Base-by-base conservation (phyloP, 768 basidiomycete genomes). In the Termitomyces sp. region DNA sequence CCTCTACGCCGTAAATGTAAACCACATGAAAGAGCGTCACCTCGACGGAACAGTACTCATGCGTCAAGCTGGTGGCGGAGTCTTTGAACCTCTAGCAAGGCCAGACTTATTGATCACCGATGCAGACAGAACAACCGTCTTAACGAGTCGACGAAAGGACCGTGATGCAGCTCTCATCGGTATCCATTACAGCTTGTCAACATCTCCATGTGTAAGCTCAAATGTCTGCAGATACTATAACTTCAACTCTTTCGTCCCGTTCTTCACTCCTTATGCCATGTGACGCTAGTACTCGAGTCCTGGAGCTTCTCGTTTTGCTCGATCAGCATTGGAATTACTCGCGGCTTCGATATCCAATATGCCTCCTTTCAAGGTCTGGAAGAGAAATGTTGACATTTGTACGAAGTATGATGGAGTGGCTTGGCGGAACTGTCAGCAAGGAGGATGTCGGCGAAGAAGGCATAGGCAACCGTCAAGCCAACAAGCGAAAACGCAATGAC, bases 251-350 rank as follows among this genome's bases (percentile, higher is more conserved):
- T 16, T 80, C 85, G 12, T 87, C 89, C 13, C 80, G 85, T 35
- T 88, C 86, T 58, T 95, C 93, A 18, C 77, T 98, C 43, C 83
- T 98, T 41, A 74, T 99, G 35, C 97, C 97, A 6, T 92, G 91
- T 66, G 97, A 98, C 69, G 85, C 94, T 0, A 95, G 95, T 51
- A 93, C 95, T 1, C 87, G 97, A n/a, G 81, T 98, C 2, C 82
- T 99, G 43, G 97, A 99, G 69, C 80, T 98, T n/a, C 84, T 99
- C 38, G 91, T 98, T 23, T 76, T 99, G 6, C 84, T 98, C 33
- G 97, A 98, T 69, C 95, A 98, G 68, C 95, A 98, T 68, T 99
- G 97, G 97, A 88, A 88, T 58, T 98, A 86, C 71, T 90, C 91
- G 0, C 84, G 86, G 47, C 82, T 89, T 52, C 83, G 83, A 70